Percentiles rank a stretch among this genome's conserved stretches.
These are phyloP conservation scores for Emericellopsis cladophorae DNA, from an alignment of 2,329 filamentous ascomycete genomes.

Conservation along the genomic window DNA sequence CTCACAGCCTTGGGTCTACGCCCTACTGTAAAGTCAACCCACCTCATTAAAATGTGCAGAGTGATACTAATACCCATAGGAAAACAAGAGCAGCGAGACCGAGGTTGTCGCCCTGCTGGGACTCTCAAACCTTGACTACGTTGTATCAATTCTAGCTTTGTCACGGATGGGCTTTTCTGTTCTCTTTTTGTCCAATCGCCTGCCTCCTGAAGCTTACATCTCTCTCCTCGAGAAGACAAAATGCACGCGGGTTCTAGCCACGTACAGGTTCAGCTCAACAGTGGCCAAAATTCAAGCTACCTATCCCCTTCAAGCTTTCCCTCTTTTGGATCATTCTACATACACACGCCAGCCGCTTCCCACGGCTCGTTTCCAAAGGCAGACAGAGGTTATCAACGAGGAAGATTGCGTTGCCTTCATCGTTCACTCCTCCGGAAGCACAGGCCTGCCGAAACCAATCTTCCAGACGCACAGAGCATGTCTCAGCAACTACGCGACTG, in stretches of 20 bases:
- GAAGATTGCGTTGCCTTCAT: constrained; percentile 14
- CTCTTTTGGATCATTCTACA: constrained; percentile 1
- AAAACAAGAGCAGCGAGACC: too few species aligned
- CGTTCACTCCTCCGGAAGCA: constrained; percentile 34
- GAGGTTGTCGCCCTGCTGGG: too few species aligned
- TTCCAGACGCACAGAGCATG: constrained; percentile 39
- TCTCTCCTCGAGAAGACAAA: constrained; percentile 6
- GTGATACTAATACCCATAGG: too few species aligned
- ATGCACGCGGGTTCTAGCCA: constrained; percentile 6
- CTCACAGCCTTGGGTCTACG: constrained; percentile 4
- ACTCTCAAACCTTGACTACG: too few species aligned
- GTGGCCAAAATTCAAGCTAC: constrained; percentile 3
- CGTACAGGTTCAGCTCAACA: constrained; percentile 1
- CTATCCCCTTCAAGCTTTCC: constrained; percentile 5
- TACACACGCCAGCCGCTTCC: constrained; percentile 3
- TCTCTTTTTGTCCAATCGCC: constrained; percentile 8
- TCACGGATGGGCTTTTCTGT: too few species aligned
- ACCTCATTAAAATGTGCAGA: too few species aligned
- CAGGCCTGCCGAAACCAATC: constrained; percentile 51
- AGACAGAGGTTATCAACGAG: constrained; percentile 5
- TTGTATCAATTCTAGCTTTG: too few species aligned
- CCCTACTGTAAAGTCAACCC: too few species aligned
- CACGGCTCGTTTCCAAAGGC: constrained; percentile 4
- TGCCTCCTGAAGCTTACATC: constrained; percentile 7
- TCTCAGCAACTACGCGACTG: constrained; percentile 30